Evolutionary conservation across 345 rosid species (phyloP), one percentile per base, ranked within the genome.

Genomic region (Limnanthes douglasii): DNA sequence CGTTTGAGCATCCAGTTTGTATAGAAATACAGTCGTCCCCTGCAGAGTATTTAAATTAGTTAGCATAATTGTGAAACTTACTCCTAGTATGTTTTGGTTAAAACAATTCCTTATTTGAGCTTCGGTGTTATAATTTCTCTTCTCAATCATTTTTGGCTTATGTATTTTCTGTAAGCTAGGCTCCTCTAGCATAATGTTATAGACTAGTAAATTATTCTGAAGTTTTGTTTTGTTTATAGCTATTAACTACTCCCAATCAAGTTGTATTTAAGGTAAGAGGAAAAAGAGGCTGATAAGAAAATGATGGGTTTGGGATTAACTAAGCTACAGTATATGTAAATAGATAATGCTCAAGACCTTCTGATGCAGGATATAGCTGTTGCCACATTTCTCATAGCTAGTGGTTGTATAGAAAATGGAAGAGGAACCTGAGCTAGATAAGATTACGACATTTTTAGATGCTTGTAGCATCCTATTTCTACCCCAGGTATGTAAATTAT

Each of bases 11-110:
- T 39, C 98, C 96, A 7, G 96, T 72, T 56, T 84, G 95, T 50
- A 90, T 77, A 0, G 98, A 90, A 51, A 90, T 25, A 43, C 94
- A 90, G 60, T 90, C 98, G 19, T 84, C 96, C 16, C 98, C 98
- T 90, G 82, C 54, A 64, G 39, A 56, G 46, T 41, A 23, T 47
- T 37, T 37, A 37, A 37, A 41, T 28, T 29, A 42, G 15, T 23
- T 10, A 22, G 3, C 6, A 9, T 41, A 17, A 18, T 7, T 9
- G 24, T 31, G 29, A 34, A 11, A 2, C 3, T 12, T 16, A 19
- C 11, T 15, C 19, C 18, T 16, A 11, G 30, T 42, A n/a, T n/a
- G n/a, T n/a, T n/a, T n/a, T n/a, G n/a, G n/a, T n/a, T n/a, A n/a
- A n/a, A n/a, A n/a, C n/a, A n/a, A n/a, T n/a, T n/a, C n/a, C n/a